Evolutionary conservation across 352 stramenopile species (phyloP).

Genomic region (Phytophthora constricta): DNA sequence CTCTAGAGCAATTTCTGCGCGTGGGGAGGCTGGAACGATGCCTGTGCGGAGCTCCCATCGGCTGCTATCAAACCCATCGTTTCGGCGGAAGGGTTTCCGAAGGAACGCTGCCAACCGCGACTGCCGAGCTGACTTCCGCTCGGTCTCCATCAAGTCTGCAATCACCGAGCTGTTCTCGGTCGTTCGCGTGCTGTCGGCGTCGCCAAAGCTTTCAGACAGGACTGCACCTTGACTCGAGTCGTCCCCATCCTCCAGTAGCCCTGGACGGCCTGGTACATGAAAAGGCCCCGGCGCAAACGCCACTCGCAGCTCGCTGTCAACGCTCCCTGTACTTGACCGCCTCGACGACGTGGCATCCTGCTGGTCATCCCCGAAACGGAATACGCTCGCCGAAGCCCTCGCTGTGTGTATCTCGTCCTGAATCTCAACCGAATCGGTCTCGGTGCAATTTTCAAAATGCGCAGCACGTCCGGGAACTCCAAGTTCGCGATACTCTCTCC

Average conservation of each 20-base stretch:
- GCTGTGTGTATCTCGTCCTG: constrained; percentile 36
- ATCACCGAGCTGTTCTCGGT: constrained; percentile 79
- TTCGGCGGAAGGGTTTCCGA: constrained; percentile 70
- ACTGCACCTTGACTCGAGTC: constrained; percentile 75
- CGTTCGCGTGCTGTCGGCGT: constrained; percentile 70
- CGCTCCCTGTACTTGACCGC: constrained; percentile 27
- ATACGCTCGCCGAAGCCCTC: constrained; percentile 15
- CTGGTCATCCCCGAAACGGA: constrained; percentile 32
- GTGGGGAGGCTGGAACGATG: constrained; percentile 52
- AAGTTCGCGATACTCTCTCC: constrained; percentile 68
- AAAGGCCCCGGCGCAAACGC: constrained; percentile 36
- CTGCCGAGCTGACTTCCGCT: constrained; percentile 54
- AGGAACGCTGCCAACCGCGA: constrained; percentile 68
- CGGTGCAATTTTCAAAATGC: constrained; percentile 72
- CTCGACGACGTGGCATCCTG: constrained; percentile 22
- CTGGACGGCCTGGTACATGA: constrained; percentile 33
- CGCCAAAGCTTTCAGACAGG: constrained; percentile 79
- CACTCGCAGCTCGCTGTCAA: constrained; percentile 35
- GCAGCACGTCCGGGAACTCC: constrained; percentile 70
- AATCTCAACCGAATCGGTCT: constrained; percentile 75
- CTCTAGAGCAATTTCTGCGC: constrained; percentile 51
- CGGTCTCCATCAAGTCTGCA: constrained; percentile 60
- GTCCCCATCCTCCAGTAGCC: constrained; percentile 57
- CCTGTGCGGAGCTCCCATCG: constrained; percentile 50
- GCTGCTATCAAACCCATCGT: constrained; percentile 56